phyloP scores from a whole-genome alignment of 2,329 filamentous ascomycete species.

The Cladosporium sp. region DNA sequence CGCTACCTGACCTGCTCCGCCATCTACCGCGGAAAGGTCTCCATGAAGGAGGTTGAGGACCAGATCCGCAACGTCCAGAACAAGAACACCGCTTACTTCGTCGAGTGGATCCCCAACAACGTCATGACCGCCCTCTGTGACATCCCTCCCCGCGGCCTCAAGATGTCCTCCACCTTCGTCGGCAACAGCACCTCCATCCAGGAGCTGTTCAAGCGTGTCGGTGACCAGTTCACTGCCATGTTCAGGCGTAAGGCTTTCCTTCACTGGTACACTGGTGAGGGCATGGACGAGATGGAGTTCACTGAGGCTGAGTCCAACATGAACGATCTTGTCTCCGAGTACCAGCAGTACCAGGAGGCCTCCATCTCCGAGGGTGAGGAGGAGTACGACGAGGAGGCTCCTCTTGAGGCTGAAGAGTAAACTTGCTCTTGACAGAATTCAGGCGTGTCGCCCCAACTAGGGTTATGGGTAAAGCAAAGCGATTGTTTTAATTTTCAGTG shows the following conservation, averaged over 20 bases:
- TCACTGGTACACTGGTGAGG: slow-evolving; percentile 99
- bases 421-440: slow-evolving; percentile 5
- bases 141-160: slow-evolving; percentile 93
- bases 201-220: slow-evolving; percentile 99
- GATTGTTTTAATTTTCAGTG: slow-evolving; percentile 20
- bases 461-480: slow-evolving; percentile 22
- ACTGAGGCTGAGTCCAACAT: slow-evolving; percentile 99
- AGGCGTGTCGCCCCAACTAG: neutral
- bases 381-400: slow-evolving; percentile 86
- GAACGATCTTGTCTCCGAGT: slow-evolving; percentile 99
- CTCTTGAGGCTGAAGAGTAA: slow-evolving; percentile 72
- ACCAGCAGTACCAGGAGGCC: slow-evolving; percentile 99
- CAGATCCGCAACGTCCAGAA: slow-evolving; percentile 99
- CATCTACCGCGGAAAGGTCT: slow-evolving; percentile 99
- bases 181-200: slow-evolving; percentile 99
- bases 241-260: slow-evolving; percentile 99
- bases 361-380: slow-evolving; percentile 96
- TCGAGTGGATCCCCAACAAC: slow-evolving; percentile 99
- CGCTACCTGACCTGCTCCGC: slow-evolving; percentile 99
- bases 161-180: slow-evolving; percentile 99
- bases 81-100: slow-evolving; percentile 99
- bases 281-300: slow-evolving; percentile 99
- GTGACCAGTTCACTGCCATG: slow-evolving; percentile 99
- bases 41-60: slow-evolving; percentile 99
- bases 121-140: slow-evolving; percentile 99